A percentile compares a stretch with the other conserved stretches of the same genome.
Evolutionary conservation across 2,329 filamentous ascomycete genomes (phyloP).

Genomic region (Alternaria angustiovoidea): DNA sequence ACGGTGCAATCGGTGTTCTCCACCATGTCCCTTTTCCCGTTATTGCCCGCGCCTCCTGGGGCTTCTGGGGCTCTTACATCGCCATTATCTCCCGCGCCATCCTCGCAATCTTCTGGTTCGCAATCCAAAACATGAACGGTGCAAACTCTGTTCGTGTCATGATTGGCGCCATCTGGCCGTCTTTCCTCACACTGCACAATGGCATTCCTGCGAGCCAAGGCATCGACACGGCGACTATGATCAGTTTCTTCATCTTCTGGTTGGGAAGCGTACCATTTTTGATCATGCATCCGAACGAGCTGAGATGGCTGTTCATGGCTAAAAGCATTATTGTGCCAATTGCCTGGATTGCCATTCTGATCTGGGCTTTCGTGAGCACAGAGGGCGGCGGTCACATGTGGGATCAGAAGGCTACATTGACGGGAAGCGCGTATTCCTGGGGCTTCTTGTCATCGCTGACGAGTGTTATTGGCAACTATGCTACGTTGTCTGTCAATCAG

Average conservation of each 20-base stretch:
- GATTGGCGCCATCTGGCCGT: constrained; percentile 66
- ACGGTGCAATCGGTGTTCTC: constrained; percentile 60
- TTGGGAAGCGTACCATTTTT: constrained; percentile 63
- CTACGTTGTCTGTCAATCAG: constrained; percentile 62
- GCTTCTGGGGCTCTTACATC: constrained; percentile 65
- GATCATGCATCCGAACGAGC: constrained; percentile 63
- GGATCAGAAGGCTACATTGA: constrained; percentile 55
- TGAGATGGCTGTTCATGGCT: constrained; percentile 63
- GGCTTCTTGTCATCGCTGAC: constrained; percentile 61
- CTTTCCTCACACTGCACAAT: constrained; percentile 63
- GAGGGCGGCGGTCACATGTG: constrained; percentile 62
- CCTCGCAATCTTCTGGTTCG: constrained; percentile 69
- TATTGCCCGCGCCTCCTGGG: constrained; percentile 63
- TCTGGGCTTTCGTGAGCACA: constrained; percentile 67
- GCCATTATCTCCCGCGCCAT: constrained; percentile 63
- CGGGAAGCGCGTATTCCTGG: constrained; percentile 62
- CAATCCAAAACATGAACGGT: constrained; percentile 71
- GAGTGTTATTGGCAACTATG: constrained; percentile 60
- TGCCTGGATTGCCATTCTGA: constrained; percentile 68
- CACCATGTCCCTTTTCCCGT: constrained; percentile 66
- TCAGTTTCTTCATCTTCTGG: constrained; percentile 68
- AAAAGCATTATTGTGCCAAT: constrained; percentile 61
- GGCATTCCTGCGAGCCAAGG: constrained; percentile 60
- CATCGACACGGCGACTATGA: constrained; percentile 65
- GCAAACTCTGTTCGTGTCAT: constrained; percentile 62